phyloP scores from a whole-genome alignment of 1,139 yeast species.

The Yamadazyma mexicana region DNA sequence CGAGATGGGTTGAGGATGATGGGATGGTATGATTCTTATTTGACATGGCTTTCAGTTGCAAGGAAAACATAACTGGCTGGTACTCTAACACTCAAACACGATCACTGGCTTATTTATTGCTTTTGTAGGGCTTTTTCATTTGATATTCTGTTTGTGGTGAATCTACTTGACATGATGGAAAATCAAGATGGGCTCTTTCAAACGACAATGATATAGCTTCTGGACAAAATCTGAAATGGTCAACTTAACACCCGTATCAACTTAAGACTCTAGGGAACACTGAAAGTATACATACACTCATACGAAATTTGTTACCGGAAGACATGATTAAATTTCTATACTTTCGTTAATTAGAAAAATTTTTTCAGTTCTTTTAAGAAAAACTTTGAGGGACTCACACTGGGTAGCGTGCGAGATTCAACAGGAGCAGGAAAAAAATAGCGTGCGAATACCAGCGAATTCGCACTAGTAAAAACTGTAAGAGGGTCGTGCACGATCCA shows the following conservation, averaged over 20 bases:
- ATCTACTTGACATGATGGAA: too few species aligned
- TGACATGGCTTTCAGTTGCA: too few species aligned
- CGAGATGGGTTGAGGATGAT: neutral
- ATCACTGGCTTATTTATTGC: too few species aligned
- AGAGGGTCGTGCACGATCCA: too few species aligned
- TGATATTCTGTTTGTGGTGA: neutral
- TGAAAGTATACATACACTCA: conserved; percentile 73
- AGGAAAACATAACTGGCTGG: too few species aligned
- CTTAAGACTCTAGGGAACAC: neutral
- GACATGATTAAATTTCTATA: conserved; percentile 28
- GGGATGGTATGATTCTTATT: too few species aligned
- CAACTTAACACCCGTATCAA: neutral
- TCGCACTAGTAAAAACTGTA: neutral
- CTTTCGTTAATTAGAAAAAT: conserved; percentile 9
- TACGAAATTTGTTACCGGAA: conserved; percentile 99
- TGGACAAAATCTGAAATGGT: neutral
- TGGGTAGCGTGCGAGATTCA: neutral
- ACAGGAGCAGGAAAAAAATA: neutral
- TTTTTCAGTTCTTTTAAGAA: conserved; percentile 6
- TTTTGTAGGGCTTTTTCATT: too few species aligned
- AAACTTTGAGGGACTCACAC: neutral
- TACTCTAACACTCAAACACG: too few species aligned
- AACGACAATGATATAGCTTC: too few species aligned
- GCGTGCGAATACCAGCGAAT: neutral
- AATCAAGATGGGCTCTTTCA: too few species aligned